Evolutionary conservation across 495 filamentous ascomycete species (phyloP).

Genomic region (Bryoglossum gracile): DNA sequence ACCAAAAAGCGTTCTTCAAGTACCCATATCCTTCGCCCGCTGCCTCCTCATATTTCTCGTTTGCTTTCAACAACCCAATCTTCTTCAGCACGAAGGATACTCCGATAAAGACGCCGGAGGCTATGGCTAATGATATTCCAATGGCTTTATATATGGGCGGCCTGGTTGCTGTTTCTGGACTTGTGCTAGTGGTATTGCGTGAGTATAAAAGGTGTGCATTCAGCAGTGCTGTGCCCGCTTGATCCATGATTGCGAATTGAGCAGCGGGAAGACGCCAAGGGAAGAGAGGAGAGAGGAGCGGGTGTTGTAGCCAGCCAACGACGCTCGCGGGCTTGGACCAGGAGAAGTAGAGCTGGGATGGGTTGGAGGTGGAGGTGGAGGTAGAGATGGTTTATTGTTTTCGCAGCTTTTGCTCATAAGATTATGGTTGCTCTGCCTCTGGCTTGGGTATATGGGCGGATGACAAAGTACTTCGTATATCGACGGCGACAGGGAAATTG

Average conservation of each 20-base stretch:
- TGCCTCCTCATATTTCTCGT: slow-evolving; percentile 87
- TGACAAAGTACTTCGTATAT: slow-evolving; percentile 3
- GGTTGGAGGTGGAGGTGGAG: too few relatives aligned
- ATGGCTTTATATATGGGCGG: slow-evolving; percentile 66
- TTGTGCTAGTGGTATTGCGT: slow-evolving; percentile 27
- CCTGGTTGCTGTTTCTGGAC: slow-evolving; percentile 12
- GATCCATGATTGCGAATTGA: slow-evolving; percentile 38
- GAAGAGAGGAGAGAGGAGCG: slow-evolving; percentile 3
- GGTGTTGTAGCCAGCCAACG: slow-evolving; percentile 7
- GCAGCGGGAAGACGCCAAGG: slow-evolving; percentile 4
- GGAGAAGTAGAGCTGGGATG: too few relatives aligned
- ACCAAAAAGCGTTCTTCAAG: slow-evolving; percentile 94
- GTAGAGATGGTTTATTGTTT: too few relatives aligned
- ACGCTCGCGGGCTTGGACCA: too few relatives aligned
- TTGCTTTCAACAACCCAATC: slow-evolving; percentile 80
- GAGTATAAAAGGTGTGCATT: slow-evolving; percentile 42
- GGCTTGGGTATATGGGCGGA: slow-evolving; percentile 1
- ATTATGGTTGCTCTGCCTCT: not conserved
- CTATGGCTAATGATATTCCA: slow-evolving; percentile 78
- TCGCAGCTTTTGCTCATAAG: slow-evolving; percentile 1
- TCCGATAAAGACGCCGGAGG: slow-evolving; percentile 90
- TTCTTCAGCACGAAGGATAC: slow-evolving; percentile 96
- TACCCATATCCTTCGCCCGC: slow-evolving; percentile 97
- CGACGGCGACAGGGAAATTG: slow-evolving; percentile 6
- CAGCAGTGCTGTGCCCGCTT: slow-evolving; percentile 32